These are phyloP conservation scores for Chiua virens DNA, from an alignment of 768 basidiomycete genomes.

Conservation along the genomic window DNA sequence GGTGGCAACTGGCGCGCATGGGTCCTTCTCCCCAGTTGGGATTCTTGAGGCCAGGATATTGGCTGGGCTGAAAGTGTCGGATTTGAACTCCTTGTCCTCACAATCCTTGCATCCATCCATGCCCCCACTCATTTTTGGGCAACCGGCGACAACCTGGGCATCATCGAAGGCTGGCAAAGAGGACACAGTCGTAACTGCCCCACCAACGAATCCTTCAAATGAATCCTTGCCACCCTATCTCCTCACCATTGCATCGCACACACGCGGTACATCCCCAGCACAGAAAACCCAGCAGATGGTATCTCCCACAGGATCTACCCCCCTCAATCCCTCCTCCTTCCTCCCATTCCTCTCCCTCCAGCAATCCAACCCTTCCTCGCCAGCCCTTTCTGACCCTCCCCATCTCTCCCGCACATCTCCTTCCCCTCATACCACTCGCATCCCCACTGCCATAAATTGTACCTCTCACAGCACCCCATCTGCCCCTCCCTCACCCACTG, in stretches of 20 bases:
- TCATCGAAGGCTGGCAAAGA: slow-evolving; percentile 38
- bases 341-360: background rate
- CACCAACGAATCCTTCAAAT: slow-evolving; percentile 31
- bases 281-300: too few relatives aligned
- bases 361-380: too few relatives aligned
- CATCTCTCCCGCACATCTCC: too few relatives aligned
- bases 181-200: slow-evolving; percentile 26
- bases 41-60: slow-evolving; percentile 35
- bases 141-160: slow-evolving; percentile 33
- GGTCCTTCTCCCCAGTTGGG: slow-evolving; percentile 11
- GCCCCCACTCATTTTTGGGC: background rate
- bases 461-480: too few relatives aligned
- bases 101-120: slow-evolving; percentile 1
- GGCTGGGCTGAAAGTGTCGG: slow-evolving; percentile 48
- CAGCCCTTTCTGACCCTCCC: too few relatives aligned
- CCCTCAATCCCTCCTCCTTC: too few relatives aligned
- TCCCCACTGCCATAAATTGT: too few relatives aligned
- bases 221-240: slow-evolving; percentile 12
- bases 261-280: too few relatives aligned
- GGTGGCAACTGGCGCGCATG: slow-evolving; percentile 29
- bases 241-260: too few relatives aligned
- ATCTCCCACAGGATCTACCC: too few relatives aligned
- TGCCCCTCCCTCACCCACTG: too few relatives aligned
- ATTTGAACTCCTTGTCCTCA: slow-evolving; percentile 38
- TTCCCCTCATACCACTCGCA: too few relatives aligned